Conservation (phyloP, 768 basidiomycete species). For the Suillus tomentosus region DNA sequence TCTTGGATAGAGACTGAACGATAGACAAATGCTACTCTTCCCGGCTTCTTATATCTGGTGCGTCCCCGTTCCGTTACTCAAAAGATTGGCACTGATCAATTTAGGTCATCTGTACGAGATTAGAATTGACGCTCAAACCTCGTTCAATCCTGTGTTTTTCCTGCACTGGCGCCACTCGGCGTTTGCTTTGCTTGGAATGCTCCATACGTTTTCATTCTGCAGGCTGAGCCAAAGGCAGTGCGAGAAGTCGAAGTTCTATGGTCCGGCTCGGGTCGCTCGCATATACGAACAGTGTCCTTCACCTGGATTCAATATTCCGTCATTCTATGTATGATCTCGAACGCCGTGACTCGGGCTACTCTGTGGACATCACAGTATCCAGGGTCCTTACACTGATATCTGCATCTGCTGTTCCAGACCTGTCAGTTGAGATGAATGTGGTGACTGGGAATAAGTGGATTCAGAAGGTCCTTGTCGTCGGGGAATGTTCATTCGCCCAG, state of each 20-base stretch:
- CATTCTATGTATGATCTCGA: not conserved
- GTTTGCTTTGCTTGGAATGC: too few relatives aligned
- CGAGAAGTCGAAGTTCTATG: not conserved
- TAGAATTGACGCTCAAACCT: not conserved
- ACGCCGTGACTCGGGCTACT: too few relatives aligned
- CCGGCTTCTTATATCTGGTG: not conserved
- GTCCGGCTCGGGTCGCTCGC: not conserved
- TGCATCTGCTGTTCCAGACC: not conserved
- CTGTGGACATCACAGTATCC: not conserved
- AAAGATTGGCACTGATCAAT: too few relatives aligned
- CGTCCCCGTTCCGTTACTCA: not conserved
- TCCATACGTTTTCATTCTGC: too few relatives aligned
- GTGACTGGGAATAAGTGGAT: not conserved
- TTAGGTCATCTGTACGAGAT: too few relatives aligned
- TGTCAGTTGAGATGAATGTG: not conserved
- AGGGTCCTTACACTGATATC: too few relatives aligned
- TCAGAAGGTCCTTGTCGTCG: not conserved
- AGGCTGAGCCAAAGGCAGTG: too few relatives aligned
- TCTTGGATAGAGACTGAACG: not conserved
- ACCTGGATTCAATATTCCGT: not conserved
- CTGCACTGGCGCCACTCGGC: too few relatives aligned
- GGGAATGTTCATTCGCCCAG: not conserved
- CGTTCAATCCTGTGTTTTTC: not conserved
- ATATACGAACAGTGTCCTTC: not conserved
- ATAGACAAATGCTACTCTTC: not conserved